Evolutionary conservation across 2,329 filamentous ascomycete genomes (phyloP).

Genomic region (Penicillium sp.): DNA sequence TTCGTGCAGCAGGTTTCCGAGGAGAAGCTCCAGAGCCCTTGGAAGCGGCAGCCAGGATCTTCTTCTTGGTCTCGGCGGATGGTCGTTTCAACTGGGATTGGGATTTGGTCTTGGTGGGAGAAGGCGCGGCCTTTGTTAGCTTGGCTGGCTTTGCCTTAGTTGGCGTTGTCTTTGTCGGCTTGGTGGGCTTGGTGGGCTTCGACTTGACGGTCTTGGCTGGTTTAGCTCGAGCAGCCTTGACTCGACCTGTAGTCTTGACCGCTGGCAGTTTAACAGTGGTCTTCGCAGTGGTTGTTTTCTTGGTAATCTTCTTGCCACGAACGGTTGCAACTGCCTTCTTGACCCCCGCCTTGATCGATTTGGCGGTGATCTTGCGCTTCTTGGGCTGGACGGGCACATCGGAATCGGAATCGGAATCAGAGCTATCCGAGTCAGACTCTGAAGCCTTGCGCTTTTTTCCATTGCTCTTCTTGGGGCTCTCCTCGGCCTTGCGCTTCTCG

Average conservation of each 20-base stretch:
- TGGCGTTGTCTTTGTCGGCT: slow-evolving; percentile 14
- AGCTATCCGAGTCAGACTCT: slow-evolving; percentile 1
- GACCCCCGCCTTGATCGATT: slow-evolving; percentile 35
- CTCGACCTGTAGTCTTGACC: slow-evolving; percentile 31
- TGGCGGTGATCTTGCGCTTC: slow-evolving; percentile 30
- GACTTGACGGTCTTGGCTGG: background rate
- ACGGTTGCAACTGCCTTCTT: slow-evolving; percentile 27
- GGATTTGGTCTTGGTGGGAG: slow-evolving; percentile 19
- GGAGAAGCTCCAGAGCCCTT: slow-evolving; percentile 20
- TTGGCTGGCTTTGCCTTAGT: background rate
- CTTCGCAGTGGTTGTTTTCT: slow-evolving; percentile 19
- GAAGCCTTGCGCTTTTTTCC: slow-evolving; percentile 37
- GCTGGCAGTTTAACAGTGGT: slow-evolving; percentile 31
- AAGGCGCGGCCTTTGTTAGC: slow-evolving; percentile 15
- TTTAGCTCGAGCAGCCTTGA: slow-evolving; percentile 23
- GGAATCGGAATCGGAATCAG: background rate
- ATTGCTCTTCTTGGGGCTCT: slow-evolving; percentile 15
- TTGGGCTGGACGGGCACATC: slow-evolving; percentile 8
- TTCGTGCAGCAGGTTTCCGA: slow-evolving; percentile 11
- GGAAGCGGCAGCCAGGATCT: slow-evolving; percentile 27
- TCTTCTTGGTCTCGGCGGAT: slow-evolving; percentile 32
- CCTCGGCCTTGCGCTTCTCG: slow-evolving; percentile 26
- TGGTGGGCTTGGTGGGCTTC: background rate
- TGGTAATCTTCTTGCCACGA: slow-evolving; percentile 22
- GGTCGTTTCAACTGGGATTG: slow-evolving; percentile 28